Conservation (phyloP, 2,329 filamentous ascomycete genomes). For the Fusarium sp. region DNA sequence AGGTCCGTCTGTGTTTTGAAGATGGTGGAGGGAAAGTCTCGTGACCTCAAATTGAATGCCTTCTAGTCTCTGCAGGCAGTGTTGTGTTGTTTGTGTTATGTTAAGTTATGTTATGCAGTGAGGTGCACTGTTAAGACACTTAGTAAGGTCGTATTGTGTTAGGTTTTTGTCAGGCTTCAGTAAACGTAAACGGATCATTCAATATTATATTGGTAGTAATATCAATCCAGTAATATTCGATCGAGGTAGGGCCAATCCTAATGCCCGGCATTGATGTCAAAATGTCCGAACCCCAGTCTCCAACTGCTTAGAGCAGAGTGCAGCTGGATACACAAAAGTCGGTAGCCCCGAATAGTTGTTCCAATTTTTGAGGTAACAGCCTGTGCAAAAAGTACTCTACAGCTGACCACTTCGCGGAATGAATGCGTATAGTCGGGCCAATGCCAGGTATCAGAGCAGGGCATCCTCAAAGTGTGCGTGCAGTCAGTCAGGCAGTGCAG, state of each 20-base stretch:
- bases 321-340: conserved; percentile 29
- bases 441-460: conserved; percentile 21
- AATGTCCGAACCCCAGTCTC: conserved; percentile 35
- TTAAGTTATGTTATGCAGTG: conserved; percentile 20
- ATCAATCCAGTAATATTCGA: conserved; percentile 24
- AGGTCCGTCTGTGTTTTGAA: conserved; percentile 21
- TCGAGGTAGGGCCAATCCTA: conserved; percentile 28
- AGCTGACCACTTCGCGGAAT: conserved; percentile 33
- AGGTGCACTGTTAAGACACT: conserved; percentile 1
- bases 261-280: conserved; percentile 25
- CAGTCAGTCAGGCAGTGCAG: conserved; percentile 10
- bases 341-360: conserved; percentile 36
- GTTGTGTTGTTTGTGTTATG: conserved; percentile 23
- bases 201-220: conserved; percentile 8
- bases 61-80: conserved; percentile 17
- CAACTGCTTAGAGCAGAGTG: conserved; percentile 18
- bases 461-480: background rate
- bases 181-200: conserved; percentile 9
- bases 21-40: conserved; percentile 19
- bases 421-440: conserved; percentile 9
- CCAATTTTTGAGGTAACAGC: conserved; percentile 36
- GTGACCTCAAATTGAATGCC: conserved; percentile 25
- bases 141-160: conserved; percentile 26
- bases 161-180: conserved; percentile 36
- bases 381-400: background rate